Base-by-base conservation (phyloP, 106 monocot genomes). In the Phalaenopsis aphrodite region DNA sequence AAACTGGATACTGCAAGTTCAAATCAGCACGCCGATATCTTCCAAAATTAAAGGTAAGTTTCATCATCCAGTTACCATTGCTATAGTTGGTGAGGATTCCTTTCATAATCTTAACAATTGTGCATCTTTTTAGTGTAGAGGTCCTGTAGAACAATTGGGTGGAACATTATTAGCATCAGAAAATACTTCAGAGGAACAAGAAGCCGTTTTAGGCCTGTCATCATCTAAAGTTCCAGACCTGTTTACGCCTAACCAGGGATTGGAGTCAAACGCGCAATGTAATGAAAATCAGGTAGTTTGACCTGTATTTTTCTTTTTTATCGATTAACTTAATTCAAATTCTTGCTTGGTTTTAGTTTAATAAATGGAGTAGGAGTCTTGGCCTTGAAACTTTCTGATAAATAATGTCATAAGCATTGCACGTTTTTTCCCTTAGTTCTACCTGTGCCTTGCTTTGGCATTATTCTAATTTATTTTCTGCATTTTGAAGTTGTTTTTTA, bases 31-130 rank as follows among this genome's bases (percentile, higher is more conserved):
- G 61, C 61, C 3, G 21, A 61, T 61, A 61, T 61, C 61, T 21
- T 61, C 61, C 61, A 61, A 61, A 61, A 61, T 61, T 21, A 61
- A 61, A 61, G n/a, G 21, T 61, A 5, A 6, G 61, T 61, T n/a
- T 61, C 61, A 2, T 83, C 83, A 88, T 83, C 89, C 85, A 72
- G 85, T 89, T 82, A 87, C 88, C 66, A 85, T 48, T 69, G 82
- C 82, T 42, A 49, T 78, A 15, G 43, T 16, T 78, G 46, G 55
- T 19, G 74, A 83, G 21, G 21, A 61, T 77, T 55, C 80, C 45
- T 66, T 19, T 45, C 61, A 77, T 19, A 78, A 23, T 64, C 67
- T 72, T 61, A 76, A 78, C 52, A 80, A 61, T 66, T 18, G 69
- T 24, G 37, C 58, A 71, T 49, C 80, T 79, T 81, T 66, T 66